Percentiles rank a stretch among this genome's conserved stretches.
phyloP scores from a whole-genome alignment of 306 rosid species.

The Senna siamea region DNA sequence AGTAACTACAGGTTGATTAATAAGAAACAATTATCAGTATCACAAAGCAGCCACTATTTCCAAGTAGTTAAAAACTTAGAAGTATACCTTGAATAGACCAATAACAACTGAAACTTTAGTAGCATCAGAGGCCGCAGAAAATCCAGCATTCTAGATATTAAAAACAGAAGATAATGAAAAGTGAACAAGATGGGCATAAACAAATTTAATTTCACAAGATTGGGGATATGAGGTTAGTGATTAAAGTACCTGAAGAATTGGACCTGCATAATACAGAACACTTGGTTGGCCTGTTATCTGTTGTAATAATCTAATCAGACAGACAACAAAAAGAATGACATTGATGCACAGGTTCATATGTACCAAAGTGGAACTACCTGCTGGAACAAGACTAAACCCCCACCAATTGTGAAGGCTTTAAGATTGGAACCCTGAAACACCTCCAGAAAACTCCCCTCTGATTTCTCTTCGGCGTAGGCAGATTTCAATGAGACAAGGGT shows the following conservation, averaged over 20 bases:
- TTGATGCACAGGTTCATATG: slow-evolving; percentile 18
- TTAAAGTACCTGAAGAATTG: slow-evolving; percentile 84
- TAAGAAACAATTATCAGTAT: slow-evolving; percentile 37
- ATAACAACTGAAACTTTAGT: slow-evolving; percentile 92
- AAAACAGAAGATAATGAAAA: slow-evolving; percentile 31
- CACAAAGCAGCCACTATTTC: slow-evolving; percentile 13
- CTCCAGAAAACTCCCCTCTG: slow-evolving; percentile 85
- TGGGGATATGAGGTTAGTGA: slow-evolving; percentile 32
- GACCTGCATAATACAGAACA: slow-evolving; percentile 92
- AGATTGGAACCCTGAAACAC: slow-evolving; percentile 93
- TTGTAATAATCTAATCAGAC: slow-evolving; percentile 51
- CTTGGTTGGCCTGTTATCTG: slow-evolving; percentile 99
- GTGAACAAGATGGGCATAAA: slow-evolving; percentile 36
- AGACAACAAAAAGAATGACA: slow-evolving; percentile 13
- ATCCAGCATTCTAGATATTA: slow-evolving; percentile 81
- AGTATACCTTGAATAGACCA: slow-evolving; percentile 83
- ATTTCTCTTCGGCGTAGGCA: slow-evolving; percentile 70
- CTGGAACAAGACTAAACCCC: slow-evolving; percentile 94
- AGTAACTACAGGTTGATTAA: slow-evolving; percentile 60
- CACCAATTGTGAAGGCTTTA: slow-evolving; percentile 86
- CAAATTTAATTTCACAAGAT: slow-evolving; percentile 7
- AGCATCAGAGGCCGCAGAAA: slow-evolving; percentile 94
- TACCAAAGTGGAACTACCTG: slow-evolving; percentile 63
- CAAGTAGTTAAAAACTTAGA: slow-evolving; percentile 28
- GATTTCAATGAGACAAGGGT: slow-evolving; percentile 70